Base-by-base conservation (phyloP, 495 filamentous ascomycete species). In the Neurospora sp. region DNA sequence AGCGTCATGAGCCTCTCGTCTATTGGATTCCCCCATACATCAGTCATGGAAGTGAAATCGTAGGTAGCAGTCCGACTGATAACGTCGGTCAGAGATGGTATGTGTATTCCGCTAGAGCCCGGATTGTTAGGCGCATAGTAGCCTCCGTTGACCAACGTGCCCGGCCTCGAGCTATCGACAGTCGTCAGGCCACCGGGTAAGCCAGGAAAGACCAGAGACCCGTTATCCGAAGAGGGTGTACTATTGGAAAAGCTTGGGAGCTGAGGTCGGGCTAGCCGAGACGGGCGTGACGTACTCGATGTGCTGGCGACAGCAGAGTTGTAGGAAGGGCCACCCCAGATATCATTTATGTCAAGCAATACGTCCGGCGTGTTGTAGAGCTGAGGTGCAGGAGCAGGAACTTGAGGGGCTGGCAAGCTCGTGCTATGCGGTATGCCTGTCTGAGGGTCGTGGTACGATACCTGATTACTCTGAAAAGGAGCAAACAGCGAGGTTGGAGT, bases 21-120 rank as follows among this genome's bases (percentile, higher is more conserved):
- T 5, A 83, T 38, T 3, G 76, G 70, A 40, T 78, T 76, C 16
- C 79, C 79, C 16, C 78, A 20, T 6, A 27, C 73, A 68, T 84
- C 80, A 5, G 73, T 27, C 68, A 82, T 70, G n/a, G 44, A 72
- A 18, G 71, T 48, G 61, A 70, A 80, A 53, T 81, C 75, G 35
- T 72, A 78, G 66, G 61, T 37, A 66, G 53, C 27, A 35, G 53
- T 35, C 53, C 53, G 53, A 18, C 53, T 66, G 53, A 66, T 66
- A 3, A 66, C 53, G 53, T 66, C 53, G 53, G 22, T 66, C 53
- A 66, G 20, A 31, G 22, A 61, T 31, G 48, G 12, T 59, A 31
- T 59, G 22, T 31, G 27, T 61, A 3, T 4, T 35, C 27, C 27
- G 27, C 12, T 37, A 35, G 53, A 66, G 6, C 27, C 53, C 53